A percentile compares a stretch with the other conserved stretches of the same genome.
Conservation (phyloP, 108 stramenopile genomes). For the Bacterosira constricta region DNA sequence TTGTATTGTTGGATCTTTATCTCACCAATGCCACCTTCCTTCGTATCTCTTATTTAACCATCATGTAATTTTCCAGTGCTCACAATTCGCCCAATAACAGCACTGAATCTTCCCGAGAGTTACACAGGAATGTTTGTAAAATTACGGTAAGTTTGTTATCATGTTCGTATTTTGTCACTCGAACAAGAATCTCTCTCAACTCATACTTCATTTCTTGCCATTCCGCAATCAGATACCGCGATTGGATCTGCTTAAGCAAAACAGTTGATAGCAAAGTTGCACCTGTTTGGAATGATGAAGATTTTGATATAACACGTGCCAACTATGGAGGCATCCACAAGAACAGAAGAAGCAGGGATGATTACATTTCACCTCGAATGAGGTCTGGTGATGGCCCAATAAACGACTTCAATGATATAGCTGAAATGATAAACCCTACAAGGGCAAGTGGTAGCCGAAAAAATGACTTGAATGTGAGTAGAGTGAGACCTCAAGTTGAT, state of each 20-base stretch:
- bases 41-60: neutral
- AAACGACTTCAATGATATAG: constrained; percentile 26
- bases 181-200: neutral
- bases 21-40: neutral
- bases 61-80: constrained; percentile 37
- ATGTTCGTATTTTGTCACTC: neutral
- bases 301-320: neutral
- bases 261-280: constrained; percentile 77
- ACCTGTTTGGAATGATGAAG: constrained; percentile 63
- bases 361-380: neutral
- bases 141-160: constrained; percentile 32
- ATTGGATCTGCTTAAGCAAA: constrained; percentile 42
- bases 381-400: neutral
- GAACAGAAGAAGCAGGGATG: constrained; percentile 2
- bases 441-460: constrained; percentile 41
- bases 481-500: too few species aligned
- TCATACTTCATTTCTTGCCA: neutral
- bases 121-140: constrained; percentile 79
- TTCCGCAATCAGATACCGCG: constrained; percentile 46
- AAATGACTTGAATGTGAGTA: constrained; percentile 70
- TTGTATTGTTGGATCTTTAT: too few species aligned
- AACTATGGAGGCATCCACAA: too few species aligned
- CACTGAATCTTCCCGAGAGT: constrained; percentile 75
- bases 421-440: constrained; percentile 35
- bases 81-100: constrained; percentile 78